Base-by-base conservation (phyloP, 176 grass and related monocot species). In the Lolium multiflorum region DNA sequence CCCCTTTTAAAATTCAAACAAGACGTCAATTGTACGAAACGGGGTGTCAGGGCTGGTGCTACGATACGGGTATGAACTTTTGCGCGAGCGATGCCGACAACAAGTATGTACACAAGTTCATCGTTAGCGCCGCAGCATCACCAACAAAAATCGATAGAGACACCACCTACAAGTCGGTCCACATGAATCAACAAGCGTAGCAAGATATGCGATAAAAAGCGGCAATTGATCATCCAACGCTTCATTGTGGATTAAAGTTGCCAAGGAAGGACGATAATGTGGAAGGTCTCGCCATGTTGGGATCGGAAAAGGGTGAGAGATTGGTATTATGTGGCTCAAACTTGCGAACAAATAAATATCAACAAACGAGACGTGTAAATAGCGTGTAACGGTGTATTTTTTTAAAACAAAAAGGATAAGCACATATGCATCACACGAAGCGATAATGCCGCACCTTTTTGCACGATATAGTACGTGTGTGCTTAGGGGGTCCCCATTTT, bases 291-390 rank as follows among this genome's bases (percentile, higher is more conserved):
- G 57, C 54, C 9, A 59, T 71, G 65, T 74, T 87, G 79, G 31
- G 44, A 58, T 37, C 84, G 84, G 80, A 79, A 83, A 89, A 58
- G n/a, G 58, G 71, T 46, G 64, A 35, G 50, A 69, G 78, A 81
- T 89, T 65, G 68, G 17, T 69, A 44, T 77, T 93, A 83, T 91
- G 91, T 96, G 89, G 94, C 52, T 83, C 18, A 67, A 86, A 80
- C 22, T 88, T 28, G 28, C 39, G 3, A 80, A 67, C 13, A 43
- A 81, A 91, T 37, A 96, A 93, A 90, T 91, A 96, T 96, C 91
- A 5, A 38, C 31, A 47, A 63, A 61, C 6, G 2, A 76, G 85
- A 70, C 26, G 26, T 46, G 69, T 14, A 37, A 66, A 83, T 91
- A 86, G 77, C 62, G 84, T 91, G 28, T 77, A 59, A 67, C n/a